Conservation (phyloP, 495 filamentous ascomycete species). For the Hypoxylon perforatum region DNA sequence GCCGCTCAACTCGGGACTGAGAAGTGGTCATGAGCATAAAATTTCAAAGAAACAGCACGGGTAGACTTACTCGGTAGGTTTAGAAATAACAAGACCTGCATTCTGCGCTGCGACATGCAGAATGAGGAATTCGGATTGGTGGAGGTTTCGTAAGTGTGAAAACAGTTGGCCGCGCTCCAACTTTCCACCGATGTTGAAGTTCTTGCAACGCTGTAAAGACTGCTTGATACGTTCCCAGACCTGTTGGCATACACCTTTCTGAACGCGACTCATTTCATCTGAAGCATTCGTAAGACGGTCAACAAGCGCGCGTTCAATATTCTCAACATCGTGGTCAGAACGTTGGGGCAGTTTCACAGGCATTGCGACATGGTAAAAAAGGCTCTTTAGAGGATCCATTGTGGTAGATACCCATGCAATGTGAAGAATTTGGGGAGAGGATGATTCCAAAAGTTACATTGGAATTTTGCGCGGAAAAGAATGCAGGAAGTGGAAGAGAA, state of each 20-base stretch:
- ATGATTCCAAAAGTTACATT: not conserved
- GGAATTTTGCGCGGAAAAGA: not conserved
- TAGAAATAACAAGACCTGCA: slow-evolving; percentile 62
- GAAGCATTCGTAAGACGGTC: slow-evolving; percentile 48
- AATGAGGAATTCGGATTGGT: slow-evolving; percentile 50
- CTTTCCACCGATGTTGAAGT: slow-evolving; percentile 46
- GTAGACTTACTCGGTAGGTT: slow-evolving; percentile 50
- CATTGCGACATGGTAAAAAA: slow-evolving; percentile 56
- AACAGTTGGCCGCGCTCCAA: slow-evolving; percentile 53
- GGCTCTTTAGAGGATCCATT: slow-evolving; percentile 23
- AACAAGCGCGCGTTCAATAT: slow-evolving; percentile 50
- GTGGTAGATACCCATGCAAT: not conserved
- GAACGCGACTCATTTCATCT: slow-evolving; percentile 40
- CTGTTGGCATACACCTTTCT: slow-evolving; percentile 23
- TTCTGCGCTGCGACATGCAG: slow-evolving; percentile 64
- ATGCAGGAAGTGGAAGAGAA: too few species aligned
- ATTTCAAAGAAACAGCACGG: not conserved
- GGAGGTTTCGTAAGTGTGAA: slow-evolving; percentile 45
- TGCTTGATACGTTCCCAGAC: slow-evolving; percentile 48
- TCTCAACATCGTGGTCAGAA: slow-evolving; percentile 50
- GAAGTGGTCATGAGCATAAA: slow-evolving; percentile 11
- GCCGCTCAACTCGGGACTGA: slow-evolving; percentile 20
- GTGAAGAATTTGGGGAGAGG: not conserved
- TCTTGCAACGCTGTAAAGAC: slow-evolving; percentile 46
- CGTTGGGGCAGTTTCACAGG: slow-evolving; percentile 56